Percentiles rank a stretch among this genome's conserved stretches.
Conservation (phyloP, 225 moss, liverwort and hornwort genomes). For the Bryoerythrophyllum caledonicum region DNA sequence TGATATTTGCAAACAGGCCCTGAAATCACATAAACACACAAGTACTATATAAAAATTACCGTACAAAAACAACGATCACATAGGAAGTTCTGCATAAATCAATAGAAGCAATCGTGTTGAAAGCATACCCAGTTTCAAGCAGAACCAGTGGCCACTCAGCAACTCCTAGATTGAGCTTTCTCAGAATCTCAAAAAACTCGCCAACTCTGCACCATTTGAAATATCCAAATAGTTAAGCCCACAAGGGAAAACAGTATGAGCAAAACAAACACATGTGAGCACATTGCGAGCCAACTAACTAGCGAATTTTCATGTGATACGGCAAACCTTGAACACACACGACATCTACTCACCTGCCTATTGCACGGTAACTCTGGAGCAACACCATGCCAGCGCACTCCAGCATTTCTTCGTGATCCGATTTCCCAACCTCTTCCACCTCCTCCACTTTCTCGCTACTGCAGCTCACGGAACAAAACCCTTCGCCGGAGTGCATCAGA, state of each 20-base stretch:
- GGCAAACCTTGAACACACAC: conserved; percentile 1
- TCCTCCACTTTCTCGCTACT: conserved; percentile 24
- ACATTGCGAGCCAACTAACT: no score
- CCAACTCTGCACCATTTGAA: conserved; percentile 45
- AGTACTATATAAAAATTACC: neutral
- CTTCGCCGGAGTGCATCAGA: conserved; percentile 39
- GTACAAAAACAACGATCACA: neutral
- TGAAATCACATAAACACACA: conserved; percentile 15
- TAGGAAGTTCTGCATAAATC: neutral
- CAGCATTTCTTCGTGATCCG: conserved; percentile 51
- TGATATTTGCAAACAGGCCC: conserved; percentile 62
- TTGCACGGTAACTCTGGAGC: conserved; percentile 56
- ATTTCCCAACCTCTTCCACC: conserved; percentile 33
- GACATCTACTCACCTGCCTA: conserved; percentile 45
- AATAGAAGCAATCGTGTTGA: conserved; percentile 1
- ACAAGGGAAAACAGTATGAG: neutral
- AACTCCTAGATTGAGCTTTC: conserved; percentile 43
- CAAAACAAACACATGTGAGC: neutral
- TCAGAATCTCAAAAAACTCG: conserved; percentile 55
- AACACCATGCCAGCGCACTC: conserved; percentile 69
- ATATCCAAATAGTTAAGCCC: conserved; percentile 1
- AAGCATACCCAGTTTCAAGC: conserved; percentile 56
- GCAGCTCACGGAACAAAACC: conserved; percentile 19
- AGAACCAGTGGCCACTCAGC: conserved; percentile 48
- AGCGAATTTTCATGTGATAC: neutral